A percentile compares a stretch with the other conserved stretches of the same genome.
Conservation (phyloP, 2,329 filamentous ascomycete species). For the Fusarium sp. region DNA sequence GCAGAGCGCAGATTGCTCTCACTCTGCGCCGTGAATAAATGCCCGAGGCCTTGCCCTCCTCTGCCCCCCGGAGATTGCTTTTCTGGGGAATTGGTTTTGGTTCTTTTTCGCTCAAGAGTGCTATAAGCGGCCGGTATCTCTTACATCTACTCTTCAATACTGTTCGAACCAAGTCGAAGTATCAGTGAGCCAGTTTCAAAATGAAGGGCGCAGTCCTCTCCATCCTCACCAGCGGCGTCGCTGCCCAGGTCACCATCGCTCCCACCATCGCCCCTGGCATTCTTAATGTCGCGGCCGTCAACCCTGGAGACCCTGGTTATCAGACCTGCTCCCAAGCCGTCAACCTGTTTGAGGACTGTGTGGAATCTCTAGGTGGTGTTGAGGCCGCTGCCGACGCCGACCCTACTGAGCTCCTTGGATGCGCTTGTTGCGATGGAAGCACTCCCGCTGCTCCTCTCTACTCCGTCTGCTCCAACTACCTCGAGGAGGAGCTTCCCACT, state of each 20-base stretch:
- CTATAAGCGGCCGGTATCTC: conserved; percentile 16
- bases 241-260: conserved; percentile 41
- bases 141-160: not conserved
- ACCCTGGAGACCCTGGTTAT: conserved; percentile 39
- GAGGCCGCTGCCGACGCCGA: conserved; percentile 38
- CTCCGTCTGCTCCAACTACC: conserved; percentile 44
- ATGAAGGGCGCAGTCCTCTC: conserved; percentile 41
- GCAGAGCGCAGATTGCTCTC: conserved; percentile 16
- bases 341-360: conserved; percentile 36
- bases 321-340: conserved; percentile 37
- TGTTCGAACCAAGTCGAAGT: not conserved
- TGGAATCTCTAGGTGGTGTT: conserved; percentile 37
- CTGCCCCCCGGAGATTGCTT: conserved; percentile 1
- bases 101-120: conserved; percentile 4
- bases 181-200: conserved; percentile 13
- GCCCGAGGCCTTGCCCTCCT: conserved; percentile 13
- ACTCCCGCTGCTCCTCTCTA: conserved; percentile 40
- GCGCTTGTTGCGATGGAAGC: conserved; percentile 43
- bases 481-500: conserved; percentile 36
- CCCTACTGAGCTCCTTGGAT: conserved; percentile 35
- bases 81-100: conserved; percentile 9
- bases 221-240: conserved; percentile 37
- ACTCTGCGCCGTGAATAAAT: conserved; percentile 26
- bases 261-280: conserved; percentile 33
- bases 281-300: conserved; percentile 39